These are phyloP conservation scores for Candida adriatica DNA, from an alignment of 805 yeast genomes.

Conservation along the genomic window DNA sequence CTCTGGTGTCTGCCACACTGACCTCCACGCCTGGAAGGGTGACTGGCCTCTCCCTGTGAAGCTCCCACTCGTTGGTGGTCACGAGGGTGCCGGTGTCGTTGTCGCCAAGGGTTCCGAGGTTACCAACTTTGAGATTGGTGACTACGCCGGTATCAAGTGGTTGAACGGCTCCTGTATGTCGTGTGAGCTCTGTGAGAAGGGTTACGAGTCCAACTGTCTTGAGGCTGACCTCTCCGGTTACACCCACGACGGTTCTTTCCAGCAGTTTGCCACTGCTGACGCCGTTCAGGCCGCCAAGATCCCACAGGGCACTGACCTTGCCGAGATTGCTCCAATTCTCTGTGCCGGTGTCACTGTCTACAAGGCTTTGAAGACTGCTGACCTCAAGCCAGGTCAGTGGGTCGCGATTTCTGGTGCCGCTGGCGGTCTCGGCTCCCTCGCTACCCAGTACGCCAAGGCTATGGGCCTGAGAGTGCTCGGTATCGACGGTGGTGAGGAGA, in stretches of 20 bases:
- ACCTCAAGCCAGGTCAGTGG: constrained; percentile 64
- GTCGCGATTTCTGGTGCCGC: constrained; percentile 75
- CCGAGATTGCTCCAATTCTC: constrained; percentile 71
- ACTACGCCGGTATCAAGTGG: constrained; percentile 82
- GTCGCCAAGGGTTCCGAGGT: constrained; percentile 71
- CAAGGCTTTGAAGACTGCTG: constrained; percentile 82
- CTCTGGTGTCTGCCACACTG: constrained; percentile 94
- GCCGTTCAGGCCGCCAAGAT: constrained; percentile 81
- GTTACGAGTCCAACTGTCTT: constrained; percentile 66
- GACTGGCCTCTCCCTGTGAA: constrained; percentile 82
- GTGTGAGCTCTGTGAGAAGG: constrained; percentile 67
- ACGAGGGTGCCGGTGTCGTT: constrained; percentile 85
- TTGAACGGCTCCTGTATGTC: constrained; percentile 68
- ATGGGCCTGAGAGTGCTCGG: constrained; percentile 71
- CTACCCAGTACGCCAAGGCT: constrained; percentile 68
- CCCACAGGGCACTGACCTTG: constrained; percentile 69
- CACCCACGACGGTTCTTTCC: constrained; percentile 88
- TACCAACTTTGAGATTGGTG: constrained; percentile 67
- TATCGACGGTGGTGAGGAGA: constrained; percentile 64
- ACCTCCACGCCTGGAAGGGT: constrained; percentile 90
- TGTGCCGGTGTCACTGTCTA: constrained; percentile 92
- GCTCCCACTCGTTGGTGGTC: constrained; percentile 80
- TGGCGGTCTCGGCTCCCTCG: constrained; percentile 73
- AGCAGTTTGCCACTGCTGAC: constrained; percentile 84
- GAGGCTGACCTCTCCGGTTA: constrained; percentile 74